These are phyloP conservation scores for Euryodendron excelsum DNA, from an alignment of 148 eudicot genomes.

Conservation along the genomic window DNA sequence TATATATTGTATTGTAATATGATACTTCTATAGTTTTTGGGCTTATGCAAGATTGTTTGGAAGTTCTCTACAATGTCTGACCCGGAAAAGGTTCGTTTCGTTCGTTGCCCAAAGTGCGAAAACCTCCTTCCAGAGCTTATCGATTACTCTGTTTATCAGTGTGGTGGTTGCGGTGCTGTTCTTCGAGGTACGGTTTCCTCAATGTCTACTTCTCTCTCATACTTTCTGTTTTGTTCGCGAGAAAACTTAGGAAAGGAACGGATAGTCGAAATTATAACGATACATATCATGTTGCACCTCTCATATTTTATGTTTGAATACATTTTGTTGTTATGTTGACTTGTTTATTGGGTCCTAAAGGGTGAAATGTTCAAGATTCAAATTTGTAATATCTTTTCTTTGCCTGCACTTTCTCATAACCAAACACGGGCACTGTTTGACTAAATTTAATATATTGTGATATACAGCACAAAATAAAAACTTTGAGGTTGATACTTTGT, in stretches of 20 bases:
- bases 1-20: neutral
- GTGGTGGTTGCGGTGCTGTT: conserved; percentile 96
- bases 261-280: neutral
- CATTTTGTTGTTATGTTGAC: conserved; percentile 14
- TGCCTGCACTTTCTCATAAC: neutral
- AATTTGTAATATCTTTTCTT: neutral
- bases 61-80: conserved; percentile 49
- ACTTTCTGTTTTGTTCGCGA: conserved; percentile 13
- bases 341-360: conserved; percentile 6
- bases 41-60: neutral
- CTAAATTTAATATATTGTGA: conserved; percentile 6
- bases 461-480: conserved; percentile 61
- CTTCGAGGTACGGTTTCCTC: conserved; percentile 51
- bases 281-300: neutral
- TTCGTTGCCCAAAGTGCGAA: conserved; percentile 87
- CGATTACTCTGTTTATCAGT: conserved; percentile 78
- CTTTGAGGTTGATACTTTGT: conserved; percentile 39
- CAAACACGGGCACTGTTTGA: neutral
- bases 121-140: conserved; percentile 76
- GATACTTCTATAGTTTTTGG: neutral
- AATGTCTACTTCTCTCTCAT: neutral
- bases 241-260: neutral
- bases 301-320: neutral
- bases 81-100: conserved; percentile 54
- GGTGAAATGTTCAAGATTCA: neutral